These are phyloP conservation scores for Acacia melanoxylon DNA, from an alignment of 306 rosid genomes.

Conservation along the genomic window DNA sequence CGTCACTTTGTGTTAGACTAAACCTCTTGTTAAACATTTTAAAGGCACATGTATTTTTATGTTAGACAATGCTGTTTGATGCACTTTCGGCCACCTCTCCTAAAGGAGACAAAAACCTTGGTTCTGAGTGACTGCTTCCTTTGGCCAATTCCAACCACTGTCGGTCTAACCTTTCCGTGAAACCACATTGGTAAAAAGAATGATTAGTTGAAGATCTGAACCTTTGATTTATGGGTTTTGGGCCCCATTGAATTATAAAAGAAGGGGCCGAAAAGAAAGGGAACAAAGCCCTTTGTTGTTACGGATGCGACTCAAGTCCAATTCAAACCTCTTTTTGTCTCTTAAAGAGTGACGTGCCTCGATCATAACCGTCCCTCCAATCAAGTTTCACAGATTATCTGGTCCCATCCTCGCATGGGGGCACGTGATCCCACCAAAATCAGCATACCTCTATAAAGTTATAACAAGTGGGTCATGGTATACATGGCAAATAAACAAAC, in stretches of 20 bases:
- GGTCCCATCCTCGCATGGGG: conserved; percentile 55
- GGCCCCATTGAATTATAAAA: conserved; percentile 30
- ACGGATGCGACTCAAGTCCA: conserved; percentile 28
- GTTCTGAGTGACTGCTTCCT: too few relatives aligned
- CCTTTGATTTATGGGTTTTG: conserved; percentile 27
- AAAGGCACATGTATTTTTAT: too few relatives aligned
- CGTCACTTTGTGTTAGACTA: too few relatives aligned
- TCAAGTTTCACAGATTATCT: conserved; percentile 25
- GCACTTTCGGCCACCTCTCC: too few relatives aligned
- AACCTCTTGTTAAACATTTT: too few relatives aligned
- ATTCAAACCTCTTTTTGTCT: conserved; percentile 35
- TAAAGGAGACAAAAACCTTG: too few relatives aligned
- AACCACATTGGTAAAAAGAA: too few relatives aligned
- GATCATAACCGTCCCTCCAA: conserved; percentile 29
- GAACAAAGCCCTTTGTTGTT: conserved; percentile 26
- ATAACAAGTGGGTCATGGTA: too few relatives aligned
- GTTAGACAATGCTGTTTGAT: too few relatives aligned
- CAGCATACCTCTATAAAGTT: background rate
- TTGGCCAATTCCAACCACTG: too few relatives aligned
- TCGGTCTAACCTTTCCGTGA: too few relatives aligned
- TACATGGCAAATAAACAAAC: too few relatives aligned
- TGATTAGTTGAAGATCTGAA: background rate
- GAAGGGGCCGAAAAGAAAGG: background rate
- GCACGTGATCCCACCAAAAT: conserved; percentile 49
- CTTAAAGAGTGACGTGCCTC: conserved; percentile 18